A percentile compares a stretch with the other conserved stretches of the same genome.
Evolutionary conservation across 2,329 filamentous ascomycete species (phyloP).

Genomic region (Calonectria multiphialidica): DNA sequence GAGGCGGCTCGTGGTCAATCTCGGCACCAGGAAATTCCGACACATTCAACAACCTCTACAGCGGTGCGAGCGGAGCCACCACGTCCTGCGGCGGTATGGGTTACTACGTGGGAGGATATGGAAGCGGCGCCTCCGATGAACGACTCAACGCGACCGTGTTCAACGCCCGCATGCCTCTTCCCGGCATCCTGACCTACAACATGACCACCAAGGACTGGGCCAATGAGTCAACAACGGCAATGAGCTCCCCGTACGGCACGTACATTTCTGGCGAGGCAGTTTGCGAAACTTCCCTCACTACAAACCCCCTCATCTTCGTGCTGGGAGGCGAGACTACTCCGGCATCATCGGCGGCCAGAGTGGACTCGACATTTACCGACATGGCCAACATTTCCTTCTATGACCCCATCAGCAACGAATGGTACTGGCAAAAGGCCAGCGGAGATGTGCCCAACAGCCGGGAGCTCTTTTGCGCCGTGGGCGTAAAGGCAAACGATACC

Average conservation of each 20-base stretch:
- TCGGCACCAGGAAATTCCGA: neutral
- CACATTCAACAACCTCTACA: slow-evolving; percentile 9
- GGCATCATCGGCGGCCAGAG: neutral
- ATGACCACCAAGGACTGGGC: slow-evolving; percentile 11
- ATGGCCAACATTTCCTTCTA: slow-evolving; percentile 13
- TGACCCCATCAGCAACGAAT: slow-evolving; percentile 1
- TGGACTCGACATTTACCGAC: neutral
- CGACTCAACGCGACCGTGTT: slow-evolving; percentile 10
- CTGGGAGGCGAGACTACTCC: slow-evolving; percentile 3
- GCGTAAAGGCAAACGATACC: neutral
- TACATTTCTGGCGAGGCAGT: slow-evolving; percentile 10
- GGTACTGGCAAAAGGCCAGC: slow-evolving; percentile 13
- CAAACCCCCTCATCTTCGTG: neutral
- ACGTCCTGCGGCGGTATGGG: neutral
- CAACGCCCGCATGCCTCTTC: slow-evolving; percentile 2
- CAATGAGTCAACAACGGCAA: neutral
- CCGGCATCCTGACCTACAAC: slow-evolving; percentile 11
- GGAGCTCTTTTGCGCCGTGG: slow-evolving; percentile 14
- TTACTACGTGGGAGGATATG: slow-evolving; percentile 11
- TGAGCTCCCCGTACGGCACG: slow-evolving; percentile 9
- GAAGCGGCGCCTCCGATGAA: slow-evolving; percentile 6
- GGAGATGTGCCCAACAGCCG: slow-evolving; percentile 12
- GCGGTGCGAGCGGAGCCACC: slow-evolving; percentile 1
- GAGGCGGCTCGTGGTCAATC: slow-evolving; percentile 1
- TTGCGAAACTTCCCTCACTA: neutral